Conservation (phyloP, 768 basidiomycete genomes). For the Rubroboletus satanas region DNA sequence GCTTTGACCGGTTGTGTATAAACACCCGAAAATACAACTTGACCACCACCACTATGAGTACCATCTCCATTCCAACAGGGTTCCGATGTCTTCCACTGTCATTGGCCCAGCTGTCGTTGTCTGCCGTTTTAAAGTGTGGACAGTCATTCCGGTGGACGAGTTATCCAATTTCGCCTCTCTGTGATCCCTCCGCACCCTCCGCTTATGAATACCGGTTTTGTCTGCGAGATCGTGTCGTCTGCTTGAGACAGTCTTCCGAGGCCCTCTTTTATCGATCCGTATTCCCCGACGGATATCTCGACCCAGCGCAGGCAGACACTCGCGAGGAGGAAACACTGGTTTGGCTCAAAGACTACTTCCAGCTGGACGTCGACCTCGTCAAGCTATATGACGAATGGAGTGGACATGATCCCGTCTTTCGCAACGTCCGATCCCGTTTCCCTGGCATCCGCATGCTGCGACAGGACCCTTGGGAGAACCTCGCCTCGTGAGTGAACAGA, state of each 20-base stretch:
- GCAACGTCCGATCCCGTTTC: slow-evolving; percentile 57
- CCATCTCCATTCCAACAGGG: slow-evolving; percentile 26
- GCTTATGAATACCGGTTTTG: slow-evolving; percentile 77
- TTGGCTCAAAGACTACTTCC: slow-evolving; percentile 87
- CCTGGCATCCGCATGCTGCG: slow-evolving; percentile 81
- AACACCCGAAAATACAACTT: slow-evolving; percentile 12
- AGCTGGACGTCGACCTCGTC: slow-evolving; percentile 71
- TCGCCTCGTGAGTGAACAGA: slow-evolving; percentile 70
- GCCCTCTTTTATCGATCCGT: slow-evolving; percentile 68
- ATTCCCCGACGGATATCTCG: slow-evolving; percentile 47
- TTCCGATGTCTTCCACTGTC: slow-evolving; percentile 62
- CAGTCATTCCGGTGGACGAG: slow-evolving; percentile 84
- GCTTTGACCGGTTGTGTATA: neutral
- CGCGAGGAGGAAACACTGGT: slow-evolving; percentile 61
- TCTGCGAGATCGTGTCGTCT: slow-evolving; percentile 78
- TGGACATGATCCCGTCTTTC: slow-evolving; percentile 69
- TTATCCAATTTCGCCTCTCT: slow-evolving; percentile 28
- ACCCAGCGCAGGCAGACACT: slow-evolving; percentile 28
- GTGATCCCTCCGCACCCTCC: slow-evolving; percentile 14
- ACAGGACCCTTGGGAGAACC: slow-evolving; percentile 95
- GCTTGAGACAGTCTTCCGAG: slow-evolving; percentile 67
- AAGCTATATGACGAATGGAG: slow-evolving; percentile 77
- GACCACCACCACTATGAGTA: slow-evolving; percentile 4
- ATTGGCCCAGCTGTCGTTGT: slow-evolving; percentile 68
- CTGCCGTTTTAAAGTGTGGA: slow-evolving; percentile 75